These are phyloP conservation scores for Chlamydomonas sphaeroides DNA, from an alignment of 139 green algal genomes.

Conservation along the genomic window DNA sequence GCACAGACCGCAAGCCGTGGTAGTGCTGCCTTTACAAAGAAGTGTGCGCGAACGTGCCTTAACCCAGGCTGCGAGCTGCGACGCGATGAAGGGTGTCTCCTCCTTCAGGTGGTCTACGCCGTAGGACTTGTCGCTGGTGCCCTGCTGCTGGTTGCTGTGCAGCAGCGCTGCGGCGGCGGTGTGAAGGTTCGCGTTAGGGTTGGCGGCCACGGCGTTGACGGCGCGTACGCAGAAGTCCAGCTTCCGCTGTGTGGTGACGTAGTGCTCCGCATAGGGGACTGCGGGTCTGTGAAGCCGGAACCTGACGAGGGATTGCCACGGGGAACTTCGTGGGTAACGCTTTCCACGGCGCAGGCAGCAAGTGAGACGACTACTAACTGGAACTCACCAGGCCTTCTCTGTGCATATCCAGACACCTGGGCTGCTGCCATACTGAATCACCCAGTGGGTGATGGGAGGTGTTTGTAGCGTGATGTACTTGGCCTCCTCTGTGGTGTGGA, in stretches of 20 bases:
- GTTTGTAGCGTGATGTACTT: neutral
- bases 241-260: neutral
- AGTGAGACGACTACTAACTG: too few species aligned
- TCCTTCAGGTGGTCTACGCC: constrained; percentile 5
- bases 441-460: constrained; percentile 8
- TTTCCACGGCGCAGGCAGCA: too few species aligned
- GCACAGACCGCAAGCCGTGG: too few species aligned
- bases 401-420: constrained; percentile 23
- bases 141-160: neutral
- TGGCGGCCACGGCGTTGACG: neutral
- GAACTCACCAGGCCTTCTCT: constrained; percentile 23
- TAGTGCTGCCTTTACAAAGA: too few species aligned
- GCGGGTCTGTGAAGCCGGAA: constrained; percentile 8
- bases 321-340: too few species aligned
- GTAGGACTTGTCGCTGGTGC: neutral
- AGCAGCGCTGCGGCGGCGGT: neutral
- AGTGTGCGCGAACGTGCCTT: too few species aligned
- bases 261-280: neutral
- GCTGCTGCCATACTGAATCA: constrained; percentile 23
- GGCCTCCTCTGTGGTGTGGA: too few species aligned
- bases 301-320: constrained; percentile 2
- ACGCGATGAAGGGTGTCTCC: constrained; percentile 4
- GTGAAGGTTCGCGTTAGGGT: neutral
- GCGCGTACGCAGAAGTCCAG: constrained; percentile 20
- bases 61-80: constrained; percentile 7